Percentiles rank a stretch among this genome's conserved stretches.
phyloP scores from a whole-genome alignment of 192 early-diverging fungal genomes.

The Entrophospora sp. region DNA sequence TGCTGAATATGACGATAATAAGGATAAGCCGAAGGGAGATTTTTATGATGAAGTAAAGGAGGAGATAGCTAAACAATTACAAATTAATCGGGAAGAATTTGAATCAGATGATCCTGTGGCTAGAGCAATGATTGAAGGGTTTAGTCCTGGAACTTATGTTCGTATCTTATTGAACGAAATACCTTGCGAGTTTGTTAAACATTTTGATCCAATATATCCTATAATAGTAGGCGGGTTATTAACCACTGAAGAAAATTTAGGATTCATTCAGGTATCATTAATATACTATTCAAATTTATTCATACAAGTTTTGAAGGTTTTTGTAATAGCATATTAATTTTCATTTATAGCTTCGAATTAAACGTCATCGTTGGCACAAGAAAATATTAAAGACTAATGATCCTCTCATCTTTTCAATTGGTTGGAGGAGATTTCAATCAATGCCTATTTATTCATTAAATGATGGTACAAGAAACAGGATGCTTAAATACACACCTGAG shows the following conservation, averaged over 20 bases:
- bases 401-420: constrained; percentile 93
- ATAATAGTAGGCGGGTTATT: constrained; percentile 87
- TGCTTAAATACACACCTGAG: constrained; percentile 99
- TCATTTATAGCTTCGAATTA: constrained; percentile 68
- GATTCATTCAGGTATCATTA: constrained; percentile 69
- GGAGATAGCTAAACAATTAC: constrained; percentile 74
- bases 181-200: constrained; percentile 89
- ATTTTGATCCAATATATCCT: constrained; percentile 87
- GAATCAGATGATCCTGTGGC: constrained; percentile 64
- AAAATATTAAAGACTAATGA: constrained; percentile 97
- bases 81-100: constrained; percentile 82
- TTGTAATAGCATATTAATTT: not conserved
- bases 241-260: constrained; percentile 84
- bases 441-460: constrained; percentile 90
- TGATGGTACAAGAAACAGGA: constrained; percentile 87
- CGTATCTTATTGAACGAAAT: constrained; percentile 83
- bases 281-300: not conserved
- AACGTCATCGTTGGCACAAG: constrained; percentile 95
- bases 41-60: constrained; percentile 88
- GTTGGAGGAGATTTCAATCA: constrained; percentile 97
- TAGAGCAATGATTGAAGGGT: constrained; percentile 83
- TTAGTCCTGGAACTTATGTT: constrained; percentile 88
- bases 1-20: constrained; percentile 73
- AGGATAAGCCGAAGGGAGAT: constrained; percentile 52
- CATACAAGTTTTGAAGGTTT: not conserved